Base-by-base conservation (phyloP, 139 green algal genomes). In the Micromonas commoda region DNA sequence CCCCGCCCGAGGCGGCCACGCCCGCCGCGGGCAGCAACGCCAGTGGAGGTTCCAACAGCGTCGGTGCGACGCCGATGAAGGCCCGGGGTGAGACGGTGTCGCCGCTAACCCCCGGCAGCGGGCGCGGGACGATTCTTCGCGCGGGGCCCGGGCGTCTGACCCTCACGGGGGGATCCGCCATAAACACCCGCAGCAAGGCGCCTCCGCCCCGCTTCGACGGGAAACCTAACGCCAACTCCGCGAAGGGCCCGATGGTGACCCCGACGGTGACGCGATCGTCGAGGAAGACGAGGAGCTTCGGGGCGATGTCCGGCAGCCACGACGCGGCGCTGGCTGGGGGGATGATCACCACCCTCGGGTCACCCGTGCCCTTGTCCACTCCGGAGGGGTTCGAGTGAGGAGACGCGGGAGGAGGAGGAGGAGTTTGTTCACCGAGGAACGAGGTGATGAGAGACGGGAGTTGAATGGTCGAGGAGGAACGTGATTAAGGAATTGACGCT, bases 141-240 rank as follows among this genome's bases (percentile, higher is more conserved):
- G 68, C 29, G n/a, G 66, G 35, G 1, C 3, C 63, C 1, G 63
- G 63, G 2, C 63, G 63, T 32, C 20, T 70, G 2, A 39, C 63
- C 63, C 31, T 70, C 20, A 70, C 31, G 21, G 31, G 28, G 21
- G 31, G 31, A 24, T 23, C n/a, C 21, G 63, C 63, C 31, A 31
- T 70, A 26, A 70, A 28, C 21, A 70, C 63, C n/a, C 28, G 63
- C 28, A 70, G 63, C 2, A 75, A 75, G 35, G 68, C 23, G 21
- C 37, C 68, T 0, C 34, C 53, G 3, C 68, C 68, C 21, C 38
- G 52, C 1, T 75, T 75, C 37, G 53, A 28, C 2, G 68, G 61
- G 0, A 37, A 75, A 9, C 45, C 45, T 57, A 16, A 9, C 45
- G 45, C 45, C 9, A 57, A 16, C 45, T 57, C 45, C 9, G 45